Conservation (phyloP, 2,329 filamentous ascomycete genomes). For the Ophiostoma ulmi region DNA sequence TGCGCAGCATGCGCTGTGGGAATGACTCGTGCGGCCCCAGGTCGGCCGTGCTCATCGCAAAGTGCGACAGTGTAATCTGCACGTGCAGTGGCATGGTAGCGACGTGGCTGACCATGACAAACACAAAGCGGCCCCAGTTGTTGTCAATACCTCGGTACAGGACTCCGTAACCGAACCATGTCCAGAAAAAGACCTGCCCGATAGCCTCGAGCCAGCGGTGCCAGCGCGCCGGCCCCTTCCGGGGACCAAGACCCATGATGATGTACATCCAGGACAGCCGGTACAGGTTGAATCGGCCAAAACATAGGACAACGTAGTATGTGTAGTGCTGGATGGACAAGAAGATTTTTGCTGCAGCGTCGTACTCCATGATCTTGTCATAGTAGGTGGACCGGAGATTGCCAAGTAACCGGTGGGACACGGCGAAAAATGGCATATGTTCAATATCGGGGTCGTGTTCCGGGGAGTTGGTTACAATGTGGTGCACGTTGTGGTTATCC, state of each 20-base stretch:
- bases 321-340: slow-evolving; percentile 72
- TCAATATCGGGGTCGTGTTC: slow-evolving; percentile 96
- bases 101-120: slow-evolving; percentile 74
- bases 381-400: slow-evolving; percentile 77
- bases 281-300: slow-evolving; percentile 87
- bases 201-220: slow-evolving; percentile 73
- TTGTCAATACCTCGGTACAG: slow-evolving; percentile 68
- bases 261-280: slow-evolving; percentile 74
- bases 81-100: slow-evolving; percentile 77
- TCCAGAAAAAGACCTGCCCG: slow-evolving; percentile 78
- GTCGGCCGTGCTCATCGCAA: slow-evolving; percentile 87
- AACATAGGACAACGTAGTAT: slow-evolving; percentile 74
- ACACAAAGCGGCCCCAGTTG: slow-evolving; percentile 63
- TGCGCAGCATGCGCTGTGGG: slow-evolving; percentile 83
- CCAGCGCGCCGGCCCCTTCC: slow-evolving; percentile 74
- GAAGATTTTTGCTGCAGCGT: slow-evolving; percentile 64
- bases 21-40: slow-evolving; percentile 81
- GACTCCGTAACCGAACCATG: slow-evolving; percentile 78
- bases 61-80: slow-evolving; percentile 88
- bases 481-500: slow-evolving; percentile 89
- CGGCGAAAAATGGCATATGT: slow-evolving; percentile 82
- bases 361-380: slow-evolving; percentile 72
- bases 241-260: slow-evolving; percentile 62
- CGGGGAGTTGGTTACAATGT: slow-evolving; percentile 90
- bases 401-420: slow-evolving; percentile 73